Evolutionary conservation across 805 yeast species (phyloP).

Genomic region (Suhomyces kilbournensis): DNA sequence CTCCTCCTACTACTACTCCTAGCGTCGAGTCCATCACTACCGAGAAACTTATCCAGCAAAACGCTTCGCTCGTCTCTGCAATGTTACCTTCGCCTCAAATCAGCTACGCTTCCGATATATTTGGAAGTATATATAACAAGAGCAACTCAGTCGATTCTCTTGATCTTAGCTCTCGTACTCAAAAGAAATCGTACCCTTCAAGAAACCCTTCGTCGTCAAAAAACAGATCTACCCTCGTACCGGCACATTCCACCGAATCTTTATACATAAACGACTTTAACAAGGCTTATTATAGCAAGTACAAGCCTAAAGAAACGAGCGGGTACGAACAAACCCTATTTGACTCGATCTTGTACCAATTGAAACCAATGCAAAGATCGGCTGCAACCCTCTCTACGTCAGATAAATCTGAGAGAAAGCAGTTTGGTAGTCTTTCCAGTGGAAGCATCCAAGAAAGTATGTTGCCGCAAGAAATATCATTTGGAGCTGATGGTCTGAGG

Average conservation of each 20-base stretch:
- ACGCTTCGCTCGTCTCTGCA: constrained; percentile 30
- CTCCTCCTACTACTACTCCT: neutral
- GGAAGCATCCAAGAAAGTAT: neutral
- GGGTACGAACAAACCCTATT: constrained; percentile 10
- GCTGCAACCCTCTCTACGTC: constrained; percentile 30
- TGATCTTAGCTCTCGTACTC: neutral
- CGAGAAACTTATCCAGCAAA: constrained; percentile 28
- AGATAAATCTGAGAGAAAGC: constrained; percentile 1
- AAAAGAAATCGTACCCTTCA: neutral
- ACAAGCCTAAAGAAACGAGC: constrained; percentile 6
- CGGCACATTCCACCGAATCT: constrained; percentile 2
- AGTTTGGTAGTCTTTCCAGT: neutral
- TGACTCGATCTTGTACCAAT: constrained; percentile 20
- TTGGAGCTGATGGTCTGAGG: neutral
- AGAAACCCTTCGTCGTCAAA: neutral
- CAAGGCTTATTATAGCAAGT: constrained; percentile 17
- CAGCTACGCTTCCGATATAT: constrained; percentile 27
- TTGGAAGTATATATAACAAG: constrained; percentile 16
- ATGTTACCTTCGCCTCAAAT: constrained; percentile 41
- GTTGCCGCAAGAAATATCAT: neutral
- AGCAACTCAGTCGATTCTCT: neutral
- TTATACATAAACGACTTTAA: constrained; percentile 20
- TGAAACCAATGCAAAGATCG: constrained; percentile 32
- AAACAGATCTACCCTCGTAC: neutral
- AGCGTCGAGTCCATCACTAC: constrained; percentile 21